Evolutionary conservation across 164 flowering plant genomes (phyloP).

Genomic region (Macadamia tetraphylla): DNA sequence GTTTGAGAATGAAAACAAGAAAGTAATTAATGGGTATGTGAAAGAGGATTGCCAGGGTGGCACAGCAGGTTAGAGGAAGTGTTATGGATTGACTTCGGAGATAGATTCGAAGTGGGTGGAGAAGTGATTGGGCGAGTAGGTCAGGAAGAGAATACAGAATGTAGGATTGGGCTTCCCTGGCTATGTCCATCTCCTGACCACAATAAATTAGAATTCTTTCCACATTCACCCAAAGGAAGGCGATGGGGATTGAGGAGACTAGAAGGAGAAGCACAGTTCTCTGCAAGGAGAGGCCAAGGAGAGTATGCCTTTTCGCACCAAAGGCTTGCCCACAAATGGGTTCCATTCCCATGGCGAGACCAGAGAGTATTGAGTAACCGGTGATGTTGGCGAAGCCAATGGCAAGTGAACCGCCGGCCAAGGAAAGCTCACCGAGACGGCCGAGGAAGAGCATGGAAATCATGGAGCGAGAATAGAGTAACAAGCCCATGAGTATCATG

Average conservation of each 20-base stretch:
- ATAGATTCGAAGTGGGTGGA: constrained; percentile 68
- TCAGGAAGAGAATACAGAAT: constrained; percentile 63
- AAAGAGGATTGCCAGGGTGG: constrained; percentile 43
- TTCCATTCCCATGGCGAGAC: constrained; percentile 81
- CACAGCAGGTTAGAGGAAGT: constrained; percentile 60
- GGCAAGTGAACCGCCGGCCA: constrained; percentile 74
- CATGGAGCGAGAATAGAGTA: constrained; percentile 70
- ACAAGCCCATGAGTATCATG: constrained; percentile 55
- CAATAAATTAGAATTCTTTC: constrained; percentile 37
- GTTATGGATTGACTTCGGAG: constrained; percentile 65
- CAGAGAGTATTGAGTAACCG: constrained; percentile 74
- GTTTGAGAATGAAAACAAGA: constrained; percentile 41
- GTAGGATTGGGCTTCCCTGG: constrained; percentile 48
- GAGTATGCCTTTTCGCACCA: constrained; percentile 54
- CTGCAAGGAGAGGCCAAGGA: constrained; percentile 63
- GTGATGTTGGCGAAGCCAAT: constrained; percentile 83
- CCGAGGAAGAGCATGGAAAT: constrained; percentile 81
- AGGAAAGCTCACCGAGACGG: constrained; percentile 54
- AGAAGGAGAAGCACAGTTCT: constrained; percentile 52
- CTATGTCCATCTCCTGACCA: constrained; percentile 53
- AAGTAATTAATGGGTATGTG: constrained; percentile 69
- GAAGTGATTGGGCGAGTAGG: constrained; percentile 44
- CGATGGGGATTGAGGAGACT: constrained; percentile 39
- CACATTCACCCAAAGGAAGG: constrained; percentile 61
- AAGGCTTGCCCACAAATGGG: constrained; percentile 85